Conservation (phyloP, 2,329 filamentous ascomycete species). For the Dissoconium aciculare region DNA sequence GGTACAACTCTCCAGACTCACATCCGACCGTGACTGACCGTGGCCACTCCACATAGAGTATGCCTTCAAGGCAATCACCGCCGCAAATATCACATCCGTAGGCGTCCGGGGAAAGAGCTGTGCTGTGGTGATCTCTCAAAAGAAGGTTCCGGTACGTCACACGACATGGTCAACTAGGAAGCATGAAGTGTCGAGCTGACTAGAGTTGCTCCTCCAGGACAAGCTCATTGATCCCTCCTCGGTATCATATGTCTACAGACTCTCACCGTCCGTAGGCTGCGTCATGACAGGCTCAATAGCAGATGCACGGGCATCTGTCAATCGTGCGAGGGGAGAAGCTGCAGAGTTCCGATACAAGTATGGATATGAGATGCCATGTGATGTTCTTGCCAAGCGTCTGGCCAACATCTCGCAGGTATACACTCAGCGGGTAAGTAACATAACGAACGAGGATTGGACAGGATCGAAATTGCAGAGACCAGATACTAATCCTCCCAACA, state of each 20-base stretch:
- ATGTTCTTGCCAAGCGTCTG: constrained; percentile 87
- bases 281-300: constrained; percentile 98
- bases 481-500: constrained; percentile 27
- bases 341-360: constrained; percentile 98
- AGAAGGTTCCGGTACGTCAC: constrained; percentile 90
- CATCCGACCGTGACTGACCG: constrained; percentile 5
- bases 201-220: constrained; percentile 46
- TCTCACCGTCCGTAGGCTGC: constrained; percentile 90
- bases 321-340: constrained; percentile 85
- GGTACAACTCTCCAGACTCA: constrained; percentile 28
- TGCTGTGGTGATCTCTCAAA: constrained; percentile 92
- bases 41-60: constrained; percentile 52
- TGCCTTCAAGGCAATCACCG: constrained; percentile 99
- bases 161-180: background rate
- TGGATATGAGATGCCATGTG: constrained; percentile 98
- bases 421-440: constrained; percentile 65
- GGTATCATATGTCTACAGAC: constrained; percentile 92
- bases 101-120: constrained; percentile 93
- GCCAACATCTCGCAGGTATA: constrained; percentile 99
- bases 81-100: constrained; percentile 96
- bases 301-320: constrained; percentile 84
- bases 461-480: no score
- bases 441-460: constrained; percentile 3
- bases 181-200: constrained; percentile 7
- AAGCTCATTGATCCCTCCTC: constrained; percentile 97